Base-by-base conservation (phyloP, 2,329 filamentous ascomycete species). In the Aspergillus felis region DNA sequence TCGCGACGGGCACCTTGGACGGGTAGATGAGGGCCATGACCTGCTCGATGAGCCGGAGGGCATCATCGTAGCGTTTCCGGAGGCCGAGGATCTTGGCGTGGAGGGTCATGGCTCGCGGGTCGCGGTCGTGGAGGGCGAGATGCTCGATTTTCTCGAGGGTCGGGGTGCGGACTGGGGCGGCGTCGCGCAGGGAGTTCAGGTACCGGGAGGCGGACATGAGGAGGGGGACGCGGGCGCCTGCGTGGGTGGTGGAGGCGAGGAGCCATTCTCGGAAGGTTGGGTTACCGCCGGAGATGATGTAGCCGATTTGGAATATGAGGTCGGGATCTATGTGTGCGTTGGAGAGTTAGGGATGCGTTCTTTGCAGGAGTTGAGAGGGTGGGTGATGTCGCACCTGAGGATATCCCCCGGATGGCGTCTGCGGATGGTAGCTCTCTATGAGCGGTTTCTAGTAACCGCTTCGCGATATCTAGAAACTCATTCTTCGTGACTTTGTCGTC, bases 31-130 rank as follows among this genome's bases (percentile, higher is more conserved):
- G 56, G 2, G 58, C 52, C 25, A 72, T 51, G 8, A 74, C 58
- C n/a, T 68, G 54, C 24, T 71, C 58, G 5, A 71, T 55, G 7
- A 73, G 51, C 1, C 54, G 28, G 8, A 67, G 42, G 3, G 68
- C 70, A 17, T 67, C 58, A 3, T 54, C 20, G 32, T 64, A 58
- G 17, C 67, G 49, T 2, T 65, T 65, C 6, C 64, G 65, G 17
- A 55, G 51, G 14, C 61, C 60, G 3, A 72, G 61, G 2, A 71
- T 55, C 20, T 67, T 63, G 6, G 69, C 71, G 12, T 71, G 67
- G 6, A 73, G 28, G 10, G 68, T 47, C 48, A 73, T 66, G 1
- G 71, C 71, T 4, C 64, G 58, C 0, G 71, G 71, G 41, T 68
- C 67, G 7, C 59, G 62, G 20, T 65, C 53, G 5, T 63, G 54